Evolutionary conservation across 2,329 filamentous ascomycete species (phyloP).

Genomic region (Biscogniauxia sp.): DNA sequence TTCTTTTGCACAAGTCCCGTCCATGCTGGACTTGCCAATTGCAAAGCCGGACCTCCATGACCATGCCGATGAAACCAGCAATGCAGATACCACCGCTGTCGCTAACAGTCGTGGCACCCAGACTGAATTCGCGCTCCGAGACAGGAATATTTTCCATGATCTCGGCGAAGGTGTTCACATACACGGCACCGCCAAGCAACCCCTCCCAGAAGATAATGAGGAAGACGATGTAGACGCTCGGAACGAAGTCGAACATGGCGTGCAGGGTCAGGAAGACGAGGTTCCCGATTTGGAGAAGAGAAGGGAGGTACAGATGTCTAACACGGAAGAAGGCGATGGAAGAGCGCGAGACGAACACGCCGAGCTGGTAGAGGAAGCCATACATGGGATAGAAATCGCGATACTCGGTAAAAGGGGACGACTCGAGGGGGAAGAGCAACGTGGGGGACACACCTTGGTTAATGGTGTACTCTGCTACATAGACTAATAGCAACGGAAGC

Average conservation of each 20-base stretch:
- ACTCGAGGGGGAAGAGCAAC: conserved; percentile 75
- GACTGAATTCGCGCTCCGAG: conserved; percentile 83
- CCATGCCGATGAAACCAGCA: conserved; percentile 80
- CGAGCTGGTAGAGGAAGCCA: conserved; percentile 89
- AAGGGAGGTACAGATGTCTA: conserved; percentile 76
- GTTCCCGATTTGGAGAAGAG: conserved; percentile 78
- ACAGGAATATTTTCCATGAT: conserved; percentile 79
- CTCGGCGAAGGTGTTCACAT: conserved; percentile 93
- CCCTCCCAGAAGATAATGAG: conserved; percentile 91
- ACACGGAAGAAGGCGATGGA: conserved; percentile 85
- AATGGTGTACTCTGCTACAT: conserved; percentile 95
- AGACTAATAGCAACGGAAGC: conserved; percentile 88
- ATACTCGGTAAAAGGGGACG: conserved; percentile 76
- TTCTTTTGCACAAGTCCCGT: conserved; percentile 67
- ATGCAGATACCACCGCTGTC: conserved; percentile 89
- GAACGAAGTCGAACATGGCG: conserved; percentile 76
- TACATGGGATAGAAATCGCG: conserved; percentile 94
- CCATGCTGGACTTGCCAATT: conserved; percentile 81
- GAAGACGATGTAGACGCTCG: conserved; percentile 84
- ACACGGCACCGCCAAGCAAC: conserved; percentile 83
- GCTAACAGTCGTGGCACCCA: conserved; percentile 86
- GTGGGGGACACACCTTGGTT: conserved; percentile 93
- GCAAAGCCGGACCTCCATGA: conserved; percentile 78
- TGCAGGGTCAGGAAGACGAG: conserved; percentile 72
- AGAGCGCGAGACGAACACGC: conserved; percentile 91